Conservation (phyloP, 768 basidiomycete species). For the Mycena indigotica region DNA sequence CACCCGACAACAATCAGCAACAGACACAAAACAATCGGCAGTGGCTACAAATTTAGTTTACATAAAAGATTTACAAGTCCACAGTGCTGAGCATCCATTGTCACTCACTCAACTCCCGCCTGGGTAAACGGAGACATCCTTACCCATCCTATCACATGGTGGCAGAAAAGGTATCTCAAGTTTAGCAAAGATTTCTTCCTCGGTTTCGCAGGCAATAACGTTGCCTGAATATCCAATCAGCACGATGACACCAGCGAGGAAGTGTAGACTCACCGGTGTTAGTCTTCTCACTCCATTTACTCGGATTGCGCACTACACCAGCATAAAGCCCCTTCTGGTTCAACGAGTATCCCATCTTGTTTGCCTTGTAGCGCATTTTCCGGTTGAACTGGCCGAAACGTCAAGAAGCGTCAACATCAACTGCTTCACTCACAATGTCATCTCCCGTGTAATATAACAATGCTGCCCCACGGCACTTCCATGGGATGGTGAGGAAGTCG, state of each 20-base stretch:
- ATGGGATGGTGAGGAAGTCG: slow-evolving; percentile 84
- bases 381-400: slow-evolving; percentile 74
- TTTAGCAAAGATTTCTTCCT: slow-evolving; percentile 82
- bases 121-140: not conserved
- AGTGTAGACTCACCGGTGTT: slow-evolving; percentile 50
- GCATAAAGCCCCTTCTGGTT: slow-evolving; percentile 84
- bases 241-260: too few relatives aligned
- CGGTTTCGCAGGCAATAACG: slow-evolving; percentile 79
- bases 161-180: slow-evolving; percentile 83
- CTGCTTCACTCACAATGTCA: slow-evolving; percentile 67
- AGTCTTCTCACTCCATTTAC: slow-evolving; percentile 60
- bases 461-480: slow-evolving; percentile 77
- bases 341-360: slow-evolving; percentile 76
- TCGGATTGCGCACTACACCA: slow-evolving; percentile 72
- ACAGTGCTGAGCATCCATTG: too few relatives aligned
- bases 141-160: slow-evolving; percentile 62
- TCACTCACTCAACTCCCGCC: too few relatives aligned
- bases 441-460: slow-evolving; percentile 95
- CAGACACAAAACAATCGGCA: too few relatives aligned
- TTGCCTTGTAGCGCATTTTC: slow-evolving; percentile 82
- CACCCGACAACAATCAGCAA: too few relatives aligned
- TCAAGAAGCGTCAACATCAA: too few relatives aligned
- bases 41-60: too few relatives aligned
- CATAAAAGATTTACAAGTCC: too few relatives aligned
- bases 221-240: too few relatives aligned